Evolutionary conservation across 192 early-diverging fungal species (phyloP).

Genomic region (Coemansia biformis): DNA sequence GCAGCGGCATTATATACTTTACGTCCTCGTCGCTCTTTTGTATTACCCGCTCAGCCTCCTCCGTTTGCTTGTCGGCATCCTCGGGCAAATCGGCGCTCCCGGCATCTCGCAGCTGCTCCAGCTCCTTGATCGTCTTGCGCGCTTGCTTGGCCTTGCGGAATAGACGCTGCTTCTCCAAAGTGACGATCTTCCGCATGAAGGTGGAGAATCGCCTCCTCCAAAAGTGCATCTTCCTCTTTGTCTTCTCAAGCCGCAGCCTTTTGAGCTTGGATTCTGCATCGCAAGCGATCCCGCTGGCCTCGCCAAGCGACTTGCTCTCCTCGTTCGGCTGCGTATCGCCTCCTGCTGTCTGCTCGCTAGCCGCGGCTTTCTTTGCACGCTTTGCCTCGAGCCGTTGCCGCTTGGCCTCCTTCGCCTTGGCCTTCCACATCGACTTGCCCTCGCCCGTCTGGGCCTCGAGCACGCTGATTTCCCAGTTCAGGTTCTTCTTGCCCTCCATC

Average conservation of each 20-base stretch:
- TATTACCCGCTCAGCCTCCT: neutral
- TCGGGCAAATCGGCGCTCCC: neutral
- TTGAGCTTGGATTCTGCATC: conserved; percentile 4
- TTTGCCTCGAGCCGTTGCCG: conserved; percentile 10
- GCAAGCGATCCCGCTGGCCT: too few relatives aligned
- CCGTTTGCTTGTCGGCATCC: neutral
- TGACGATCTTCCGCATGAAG: conserved; percentile 2
- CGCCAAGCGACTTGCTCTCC: too few relatives aligned
- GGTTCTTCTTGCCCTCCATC: conserved; percentile 7
- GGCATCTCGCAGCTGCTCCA: too few relatives aligned
- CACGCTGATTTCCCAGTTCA: conserved; percentile 25
- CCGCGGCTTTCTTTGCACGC: conserved; percentile 4
- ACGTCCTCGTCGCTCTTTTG: conserved; percentile 1
- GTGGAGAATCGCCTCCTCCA: neutral
- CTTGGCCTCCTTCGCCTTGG: conserved; percentile 12
- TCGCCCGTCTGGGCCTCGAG: conserved; percentile 20
- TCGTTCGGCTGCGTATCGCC: neutral
- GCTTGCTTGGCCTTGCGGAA: conserved; percentile 5
- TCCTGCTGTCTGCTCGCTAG: neutral
- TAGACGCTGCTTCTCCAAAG: conserved; percentile 10
- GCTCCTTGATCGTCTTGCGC: neutral
- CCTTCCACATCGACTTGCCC: conserved; percentile 15
- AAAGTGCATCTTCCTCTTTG: conserved; percentile 1
- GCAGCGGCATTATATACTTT: neutral
- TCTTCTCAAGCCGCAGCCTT: conserved; percentile 14